Evolutionary conservation across 306 rosid genomes (phyloP), one percentile per base, ranked within the genome.

Genomic region (Vigna angularis): DNA sequence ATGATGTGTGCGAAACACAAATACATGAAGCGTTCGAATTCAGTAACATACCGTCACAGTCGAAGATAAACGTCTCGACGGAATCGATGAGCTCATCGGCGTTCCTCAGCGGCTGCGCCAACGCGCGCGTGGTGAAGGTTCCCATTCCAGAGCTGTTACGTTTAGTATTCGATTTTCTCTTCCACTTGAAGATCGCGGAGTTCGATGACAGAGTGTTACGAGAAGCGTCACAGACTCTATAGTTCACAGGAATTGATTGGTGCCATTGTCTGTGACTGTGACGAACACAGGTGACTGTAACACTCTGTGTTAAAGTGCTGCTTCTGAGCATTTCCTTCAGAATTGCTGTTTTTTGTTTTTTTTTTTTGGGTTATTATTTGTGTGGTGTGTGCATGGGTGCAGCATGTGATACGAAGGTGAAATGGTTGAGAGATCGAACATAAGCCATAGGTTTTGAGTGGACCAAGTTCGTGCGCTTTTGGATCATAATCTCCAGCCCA

Each of bases 51-150:
- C 99, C 99, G 40, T 96, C 99, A 72, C 98, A 96, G 36, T 96
- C 99, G 77, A 93, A 96, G 82, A 96, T 91, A 82, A 96, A 96
- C 0, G 99, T 96, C 86, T 93, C 89, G 7, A 96, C 99, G 2
- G 98, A 96, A 72, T 91, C 91, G 13, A 96, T 93, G 72, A 96
- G 98, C 49, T 90, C 93, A 4, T 90, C 94, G 7, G 94, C 91
- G 72, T 91, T 90, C 80, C 70, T 66, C 42, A 96, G 91, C 8
- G 99, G 98, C 85, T 91, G 92, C 4, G 97, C 96, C 7, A 75
- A 75, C 0, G 98, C 97, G 48, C 85, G 86, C 26, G 94, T 78
- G 0, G 89, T 85, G 82, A 93, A 83, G 3, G 84, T 75, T 4
- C 79, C 80, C 96, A 89, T 91, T 74, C 79, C 63, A 6, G 79